Evolutionary conservation across 768 basidiomycete genomes (phyloP).

Genomic region (Phaeotremella skinneri): DNA sequence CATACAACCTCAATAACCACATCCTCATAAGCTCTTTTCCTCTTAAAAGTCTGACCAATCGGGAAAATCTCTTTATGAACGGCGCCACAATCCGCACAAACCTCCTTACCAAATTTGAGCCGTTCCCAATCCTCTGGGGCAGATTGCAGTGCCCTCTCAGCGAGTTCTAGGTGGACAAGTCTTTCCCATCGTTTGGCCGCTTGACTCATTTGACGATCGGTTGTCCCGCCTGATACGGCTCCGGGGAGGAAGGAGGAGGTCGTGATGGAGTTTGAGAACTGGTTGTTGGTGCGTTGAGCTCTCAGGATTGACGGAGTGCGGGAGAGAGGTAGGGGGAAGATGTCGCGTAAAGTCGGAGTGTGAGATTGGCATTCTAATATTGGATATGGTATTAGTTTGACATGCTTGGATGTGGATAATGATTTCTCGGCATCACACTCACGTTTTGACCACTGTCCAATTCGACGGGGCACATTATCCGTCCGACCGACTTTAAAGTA

Average conservation of each 20-base stretch:
- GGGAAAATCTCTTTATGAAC: slow-evolving; percentile 50
- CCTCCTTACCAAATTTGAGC: slow-evolving; percentile 19
- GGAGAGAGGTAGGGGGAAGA: slow-evolving; percentile 38
- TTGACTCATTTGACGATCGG: slow-evolving; percentile 7
- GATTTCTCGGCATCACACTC: slow-evolving; percentile 10
- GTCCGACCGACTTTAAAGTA: slow-evolving; percentile 50
- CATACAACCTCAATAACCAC: slow-evolving; percentile 38
- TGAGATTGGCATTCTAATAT: slow-evolving; percentile 42
- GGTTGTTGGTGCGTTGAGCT: slow-evolving; percentile 11
- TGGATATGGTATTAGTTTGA: background rate
- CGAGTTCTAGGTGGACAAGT: slow-evolving; percentile 50
- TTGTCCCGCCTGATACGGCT: slow-evolving; percentile 16
- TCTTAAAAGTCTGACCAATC: slow-evolving; percentile 11
- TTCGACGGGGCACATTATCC: slow-evolving; percentile 48
- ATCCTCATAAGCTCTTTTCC: slow-evolving; percentile 30
- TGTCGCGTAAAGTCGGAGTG: slow-evolving; percentile 45
- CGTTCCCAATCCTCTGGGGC: slow-evolving; percentile 8
- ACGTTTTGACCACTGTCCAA: slow-evolving; percentile 49
- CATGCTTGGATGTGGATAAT: background rate
- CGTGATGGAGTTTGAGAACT: background rate
- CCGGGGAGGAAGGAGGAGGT: slow-evolving; percentile 34
- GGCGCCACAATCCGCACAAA: slow-evolving; percentile 43
- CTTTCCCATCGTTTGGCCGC: slow-evolving; percentile 45
- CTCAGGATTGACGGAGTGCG: slow-evolving; percentile 4
- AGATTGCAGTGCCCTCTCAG: slow-evolving; percentile 26